Percentiles rank a stretch among this genome's conserved stretches.
Evolutionary conservation across 495 filamentous ascomycete species (phyloP).

Genomic region (Poronia punctata): DNA sequence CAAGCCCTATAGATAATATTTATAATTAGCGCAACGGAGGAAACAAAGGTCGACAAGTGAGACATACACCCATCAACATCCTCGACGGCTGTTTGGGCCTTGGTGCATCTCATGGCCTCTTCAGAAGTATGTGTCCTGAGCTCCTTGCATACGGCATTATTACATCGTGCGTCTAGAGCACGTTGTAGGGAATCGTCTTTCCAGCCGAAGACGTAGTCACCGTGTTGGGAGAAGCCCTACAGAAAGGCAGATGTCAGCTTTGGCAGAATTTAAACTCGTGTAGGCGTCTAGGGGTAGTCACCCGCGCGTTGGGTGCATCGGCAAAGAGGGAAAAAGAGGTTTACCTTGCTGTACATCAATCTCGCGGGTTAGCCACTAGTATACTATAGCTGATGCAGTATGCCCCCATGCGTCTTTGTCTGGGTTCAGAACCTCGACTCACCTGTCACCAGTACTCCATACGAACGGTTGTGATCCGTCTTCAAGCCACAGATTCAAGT

Average conservation of each 20-base stretch:
- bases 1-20: background rate
- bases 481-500: constrained; percentile 31
- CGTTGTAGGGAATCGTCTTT: constrained; percentile 29
- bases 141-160: constrained; percentile 25
- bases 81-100: constrained; percentile 27
- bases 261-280: no score
- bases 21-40: background rate
- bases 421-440: background rate
- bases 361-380: no score
- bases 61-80: constrained; percentile 30
- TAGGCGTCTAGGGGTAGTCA: background rate
- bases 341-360: no score
- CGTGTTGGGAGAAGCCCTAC: constrained; percentile 28
- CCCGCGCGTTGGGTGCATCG: no score
- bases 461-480: constrained; percentile 38
- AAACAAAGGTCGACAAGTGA: background rate
- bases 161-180: constrained; percentile 29
- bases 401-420: no score
- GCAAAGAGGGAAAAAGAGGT: background rate
- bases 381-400: no score
- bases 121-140: constrained; percentile 26
- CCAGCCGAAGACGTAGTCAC: constrained; percentile 30
- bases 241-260: constrained; percentile 9
- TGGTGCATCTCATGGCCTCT: constrained; percentile 28
- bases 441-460: constrained; percentile 36